Percentiles rank a stretch among this genome's conserved stretches.
Evolutionary conservation across 108 stramenopile genomes (phyloP).

Genomic region (Pseudonitzschia pungens): DNA sequence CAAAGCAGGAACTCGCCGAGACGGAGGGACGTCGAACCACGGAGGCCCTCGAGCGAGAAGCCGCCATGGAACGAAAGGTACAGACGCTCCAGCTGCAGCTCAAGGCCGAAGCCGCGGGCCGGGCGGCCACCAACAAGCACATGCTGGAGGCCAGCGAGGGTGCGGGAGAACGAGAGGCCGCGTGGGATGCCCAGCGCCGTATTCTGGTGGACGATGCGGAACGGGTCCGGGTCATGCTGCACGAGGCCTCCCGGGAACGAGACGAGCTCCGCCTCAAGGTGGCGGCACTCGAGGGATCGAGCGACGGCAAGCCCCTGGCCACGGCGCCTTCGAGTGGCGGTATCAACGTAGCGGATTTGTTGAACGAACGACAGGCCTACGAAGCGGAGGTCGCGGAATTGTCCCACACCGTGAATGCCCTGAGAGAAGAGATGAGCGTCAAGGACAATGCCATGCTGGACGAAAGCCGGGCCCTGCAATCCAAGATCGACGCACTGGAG

Average conservation of each 20-base stretch:
- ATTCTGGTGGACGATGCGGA: slow-evolving; percentile 86
- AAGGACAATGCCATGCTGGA: slow-evolving; percentile 62
- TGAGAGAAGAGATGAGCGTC: slow-evolving; percentile 66
- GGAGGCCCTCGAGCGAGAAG: slow-evolving; percentile 87
- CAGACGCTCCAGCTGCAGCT: slow-evolving; percentile 78
- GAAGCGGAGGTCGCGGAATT: slow-evolving; percentile 82
- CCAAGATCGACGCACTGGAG: slow-evolving; percentile 57
- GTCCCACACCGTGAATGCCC: slow-evolving; percentile 64
- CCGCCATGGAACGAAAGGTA: slow-evolving; percentile 70
- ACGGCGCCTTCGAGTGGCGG: slow-evolving; percentile 50
- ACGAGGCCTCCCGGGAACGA: slow-evolving; percentile 63
- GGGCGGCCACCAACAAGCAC: slow-evolving; percentile 73
- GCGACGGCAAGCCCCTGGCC: slow-evolving; percentile 5
- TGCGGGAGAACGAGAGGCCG: slow-evolving; percentile 79
- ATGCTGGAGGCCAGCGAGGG: slow-evolving; percentile 80
- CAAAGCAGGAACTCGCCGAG: slow-evolving; percentile 76
- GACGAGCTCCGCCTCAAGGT: slow-evolving; percentile 76
- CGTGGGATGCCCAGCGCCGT: slow-evolving; percentile 83
- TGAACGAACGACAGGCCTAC: slow-evolving; percentile 82
- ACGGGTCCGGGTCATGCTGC: slow-evolving; percentile 67
- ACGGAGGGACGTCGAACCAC: slow-evolving; percentile 80
- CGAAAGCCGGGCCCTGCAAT: slow-evolving; percentile 40
- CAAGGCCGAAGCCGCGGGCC: slow-evolving; percentile 80
- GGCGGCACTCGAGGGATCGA: slow-evolving; percentile 47
- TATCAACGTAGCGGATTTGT: slow-evolving; percentile 56